Percentiles rank a stretch among this genome's conserved stretches.
phyloP scores from a whole-genome alignment of 371 early-diverging fungal species.

The Mortierella sp. region DNA sequence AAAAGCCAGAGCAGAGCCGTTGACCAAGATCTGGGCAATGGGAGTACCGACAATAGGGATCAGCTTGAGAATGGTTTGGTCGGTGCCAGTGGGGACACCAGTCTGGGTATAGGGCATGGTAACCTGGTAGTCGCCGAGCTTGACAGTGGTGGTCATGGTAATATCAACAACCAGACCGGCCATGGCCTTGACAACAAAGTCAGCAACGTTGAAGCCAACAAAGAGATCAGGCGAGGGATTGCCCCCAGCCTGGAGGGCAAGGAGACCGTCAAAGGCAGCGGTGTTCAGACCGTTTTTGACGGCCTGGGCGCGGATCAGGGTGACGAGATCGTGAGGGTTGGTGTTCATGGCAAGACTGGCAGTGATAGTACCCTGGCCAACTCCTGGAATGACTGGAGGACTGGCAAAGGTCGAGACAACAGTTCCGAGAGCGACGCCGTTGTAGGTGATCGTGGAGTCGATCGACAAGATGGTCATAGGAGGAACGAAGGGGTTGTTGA shows the following conservation, averaged over 20 bases:
- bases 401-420: slow-evolving; percentile 57
- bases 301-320: slow-evolving; percentile 62
- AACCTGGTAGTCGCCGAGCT: slow-evolving; percentile 66
- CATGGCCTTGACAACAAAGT: slow-evolving; percentile 65
- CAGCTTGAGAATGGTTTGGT: slow-evolving; percentile 60
- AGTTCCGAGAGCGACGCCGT: slow-evolving; percentile 64
- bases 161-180: slow-evolving; percentile 64
- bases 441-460: slow-evolving; percentile 60
- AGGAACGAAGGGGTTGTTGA: slow-evolving; percentile 69
- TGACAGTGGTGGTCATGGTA: slow-evolving; percentile 59
- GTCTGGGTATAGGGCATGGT: slow-evolving; percentile 63
- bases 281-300: slow-evolving; percentile 61
- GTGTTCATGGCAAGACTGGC: slow-evolving; percentile 46
- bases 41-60: slow-evolving; percentile 69
- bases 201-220: slow-evolving; percentile 61
- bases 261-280: slow-evolving; percentile 62
- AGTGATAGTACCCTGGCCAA: slow-evolving; percentile 41
- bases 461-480: slow-evolving; percentile 63
- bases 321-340: slow-evolving; percentile 38
- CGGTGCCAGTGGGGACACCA: slow-evolving; percentile 60
- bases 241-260: slow-evolving; percentile 58
- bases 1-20: slow-evolving; percentile 61
- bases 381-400: slow-evolving; percentile 47
- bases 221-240: slow-evolving; percentile 58
- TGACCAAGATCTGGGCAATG: slow-evolving; percentile 68